Conservation (phyloP, 2,329 filamentous ascomycete species). For the Pseudopithomyces maydicus region DNA sequence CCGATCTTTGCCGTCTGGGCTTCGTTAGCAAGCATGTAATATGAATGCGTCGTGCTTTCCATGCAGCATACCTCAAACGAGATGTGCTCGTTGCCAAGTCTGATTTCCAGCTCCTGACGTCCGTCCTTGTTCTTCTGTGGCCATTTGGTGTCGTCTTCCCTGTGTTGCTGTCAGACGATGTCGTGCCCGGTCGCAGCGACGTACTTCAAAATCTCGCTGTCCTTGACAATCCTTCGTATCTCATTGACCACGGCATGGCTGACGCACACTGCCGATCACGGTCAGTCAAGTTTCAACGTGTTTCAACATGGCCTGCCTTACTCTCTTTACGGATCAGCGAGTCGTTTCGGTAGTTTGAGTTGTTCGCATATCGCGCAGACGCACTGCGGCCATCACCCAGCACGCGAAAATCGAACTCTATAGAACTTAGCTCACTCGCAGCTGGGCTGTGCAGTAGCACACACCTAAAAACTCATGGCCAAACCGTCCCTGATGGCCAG, state of each 20-base stretch:
- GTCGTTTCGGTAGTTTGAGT: conserved; percentile 99
- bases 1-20: conserved; percentile 94
- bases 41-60: background rate
- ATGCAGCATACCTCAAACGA: conserved; percentile 79
- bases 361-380: conserved; percentile 96
- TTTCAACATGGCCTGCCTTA: conserved; percentile 55
- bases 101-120: conserved; percentile 93
- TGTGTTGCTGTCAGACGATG: conserved; percentile 43
- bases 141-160: conserved; percentile 98
- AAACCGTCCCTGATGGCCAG: conserved; percentile 94
- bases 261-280: conserved; percentile 78
- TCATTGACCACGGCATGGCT: conserved; percentile 88
- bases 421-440: conserved; percentile 14
- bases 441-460: conserved; percentile 6
- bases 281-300: conserved; percentile 7
- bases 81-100: conserved; percentile 92
- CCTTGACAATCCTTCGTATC: conserved; percentile 96
- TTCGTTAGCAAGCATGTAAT: conserved; percentile 24
- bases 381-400: conserved; percentile 92
- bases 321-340: conserved; percentile 99
- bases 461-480: conserved; percentile 97
- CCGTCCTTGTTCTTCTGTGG: conserved; percentile 99
- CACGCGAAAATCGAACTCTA: conserved; percentile 95
- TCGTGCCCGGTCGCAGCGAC: conserved; percentile 21
- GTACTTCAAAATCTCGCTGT: conserved; percentile 96